Conservation (phyloP, 768 basidiomycete species). For the Lanmaoa pseudosensibilis region DNA sequence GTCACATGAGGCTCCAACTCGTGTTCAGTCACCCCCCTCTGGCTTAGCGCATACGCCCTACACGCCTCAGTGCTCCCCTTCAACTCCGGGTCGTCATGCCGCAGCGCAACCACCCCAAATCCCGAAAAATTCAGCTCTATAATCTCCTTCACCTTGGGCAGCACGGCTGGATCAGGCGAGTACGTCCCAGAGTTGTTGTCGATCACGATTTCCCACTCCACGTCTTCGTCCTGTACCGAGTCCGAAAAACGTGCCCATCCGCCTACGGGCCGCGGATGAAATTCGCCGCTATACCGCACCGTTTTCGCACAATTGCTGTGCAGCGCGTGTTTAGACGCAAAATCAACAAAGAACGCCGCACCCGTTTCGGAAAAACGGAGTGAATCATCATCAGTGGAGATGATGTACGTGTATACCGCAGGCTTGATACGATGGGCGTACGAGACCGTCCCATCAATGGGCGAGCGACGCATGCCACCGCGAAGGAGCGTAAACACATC, state of each 20-base stretch:
- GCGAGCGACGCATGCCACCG: slow-evolving; percentile 34
- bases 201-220: slow-evolving; percentile 78
- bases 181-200: slow-evolving; percentile 90
- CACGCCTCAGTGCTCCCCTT: slow-evolving; percentile 64
- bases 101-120: slow-evolving; percentile 54
- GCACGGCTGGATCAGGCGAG: slow-evolving; percentile 62
- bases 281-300: slow-evolving; percentile 77
- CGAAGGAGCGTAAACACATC: slow-evolving; percentile 55
- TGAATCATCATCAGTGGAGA: slow-evolving; percentile 71
- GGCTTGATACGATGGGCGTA: slow-evolving; percentile 62
- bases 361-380: slow-evolving; percentile 86
- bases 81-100: slow-evolving; percentile 55
- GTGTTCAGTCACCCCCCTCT: slow-evolving; percentile 57
- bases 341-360: slow-evolving; percentile 83
- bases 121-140: slow-evolving; percentile 76
- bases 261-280: slow-evolving; percentile 69
- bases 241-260: slow-evolving; percentile 69
- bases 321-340: slow-evolving; percentile 84
- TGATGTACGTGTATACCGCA: slow-evolving; percentile 83
- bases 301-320: slow-evolving; percentile 69
- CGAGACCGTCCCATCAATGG: slow-evolving; percentile 13
- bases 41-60: slow-evolving; percentile 58
- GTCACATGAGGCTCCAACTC: slow-evolving; percentile 64
- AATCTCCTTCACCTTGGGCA: slow-evolving; percentile 60
- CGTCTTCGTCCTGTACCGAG: slow-evolving; percentile 49